Conservation (phyloP, 805 yeast genomes). For the Metschnikowia similis region DNA sequence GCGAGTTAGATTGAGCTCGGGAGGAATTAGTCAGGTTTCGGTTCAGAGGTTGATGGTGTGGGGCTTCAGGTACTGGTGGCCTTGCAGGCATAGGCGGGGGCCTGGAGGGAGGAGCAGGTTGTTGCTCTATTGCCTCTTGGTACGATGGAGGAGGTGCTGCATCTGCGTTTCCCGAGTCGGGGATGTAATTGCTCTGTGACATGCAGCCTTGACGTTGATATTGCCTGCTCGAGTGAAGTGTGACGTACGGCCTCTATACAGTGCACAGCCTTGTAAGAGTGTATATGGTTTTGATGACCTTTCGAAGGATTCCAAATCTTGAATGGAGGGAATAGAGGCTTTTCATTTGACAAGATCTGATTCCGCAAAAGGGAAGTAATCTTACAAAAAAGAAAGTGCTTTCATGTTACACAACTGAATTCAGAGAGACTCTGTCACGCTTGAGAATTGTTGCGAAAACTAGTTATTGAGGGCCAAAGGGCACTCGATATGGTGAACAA, state of each 20-base stretch:
- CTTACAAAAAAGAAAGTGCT: no score
- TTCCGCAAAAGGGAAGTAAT: no score
- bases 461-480: no score
- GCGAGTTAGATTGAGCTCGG: neutral
- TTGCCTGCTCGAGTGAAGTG: neutral
- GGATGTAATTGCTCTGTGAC: neutral
- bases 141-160: slow-evolving; percentile 37
- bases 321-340: neutral
- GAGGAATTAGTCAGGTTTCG: neutral
- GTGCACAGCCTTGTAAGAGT: neutral
- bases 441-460: neutral
- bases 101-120: slow-evolving; percentile 9
- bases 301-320: neutral
- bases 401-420: neutral
- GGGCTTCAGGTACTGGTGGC: slow-evolving; percentile 2
- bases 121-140: slow-evolving; percentile 36
- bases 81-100: slow-evolving; percentile 9
- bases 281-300: neutral
- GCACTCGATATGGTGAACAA: no score
- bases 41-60: neutral
- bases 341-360: no score
- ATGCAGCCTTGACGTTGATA: neutral
- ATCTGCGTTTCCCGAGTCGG: neutral
- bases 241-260: neutral
- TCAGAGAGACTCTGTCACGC: neutral